Evolutionary conservation across 495 filamentous ascomycete species (phyloP).

Genomic region (Thermothielavioides terrestris): DNA sequence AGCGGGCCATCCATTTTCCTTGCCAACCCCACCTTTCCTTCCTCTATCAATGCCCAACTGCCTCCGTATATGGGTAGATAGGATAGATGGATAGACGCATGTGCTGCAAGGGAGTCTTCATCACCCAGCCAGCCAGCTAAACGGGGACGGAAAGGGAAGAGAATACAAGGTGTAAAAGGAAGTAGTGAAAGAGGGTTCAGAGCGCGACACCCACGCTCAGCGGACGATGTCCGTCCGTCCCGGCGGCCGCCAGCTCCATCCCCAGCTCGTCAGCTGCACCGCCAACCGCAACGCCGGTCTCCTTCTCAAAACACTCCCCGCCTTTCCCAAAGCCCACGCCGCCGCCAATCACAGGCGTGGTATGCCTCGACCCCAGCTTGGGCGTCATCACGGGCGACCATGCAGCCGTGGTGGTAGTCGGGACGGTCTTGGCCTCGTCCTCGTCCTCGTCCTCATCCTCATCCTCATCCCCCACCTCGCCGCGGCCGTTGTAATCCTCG

Average conservation of each 20-base stretch:
- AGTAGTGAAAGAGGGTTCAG: constrained; percentile 17
- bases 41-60: background rate
- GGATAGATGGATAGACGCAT: too few species aligned
- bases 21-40: background rate
- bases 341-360: constrained; percentile 20
- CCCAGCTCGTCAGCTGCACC: background rate
- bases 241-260: background rate
- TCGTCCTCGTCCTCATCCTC: constrained; percentile 10
- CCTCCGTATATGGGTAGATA: too few species aligned
- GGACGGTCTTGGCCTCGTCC: constrained; percentile 17
- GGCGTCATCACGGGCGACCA: constrained; percentile 22
- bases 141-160: constrained; percentile 6
- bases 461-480: constrained; percentile 1
- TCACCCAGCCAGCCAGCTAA: background rate
- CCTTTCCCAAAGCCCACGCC: too few species aligned
- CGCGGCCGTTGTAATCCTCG: background rate
- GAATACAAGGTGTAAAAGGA: constrained; percentile 7
- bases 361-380: constrained; percentile 18
- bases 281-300: background rate
- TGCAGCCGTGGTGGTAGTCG: constrained; percentile 30
- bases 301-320: constrained; percentile 27
- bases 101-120: too few species aligned
- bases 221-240: constrained; percentile 19
- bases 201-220: constrained; percentile 41
- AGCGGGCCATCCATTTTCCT: background rate